Base-by-base conservation (phyloP, 2,329 filamentous ascomycete genomes). In the Niveomyces coronatus region DNA sequence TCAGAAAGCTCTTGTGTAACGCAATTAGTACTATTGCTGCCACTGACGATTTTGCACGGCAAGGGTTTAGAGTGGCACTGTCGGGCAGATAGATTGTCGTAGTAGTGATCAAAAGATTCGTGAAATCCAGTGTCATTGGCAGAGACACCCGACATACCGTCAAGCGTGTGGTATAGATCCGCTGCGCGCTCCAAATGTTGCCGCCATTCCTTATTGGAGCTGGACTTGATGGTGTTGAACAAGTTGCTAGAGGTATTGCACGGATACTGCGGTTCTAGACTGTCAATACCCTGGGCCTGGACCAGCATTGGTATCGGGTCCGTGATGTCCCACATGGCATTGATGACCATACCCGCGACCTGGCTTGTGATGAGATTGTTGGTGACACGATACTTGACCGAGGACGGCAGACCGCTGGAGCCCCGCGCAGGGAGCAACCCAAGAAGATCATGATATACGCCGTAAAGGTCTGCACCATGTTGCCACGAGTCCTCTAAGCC, bases 321-420 rank as follows among this genome's bases (percentile, higher is more conserved):
- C 1, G 58, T 53, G 0, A 58, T 56, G 0, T 60, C 61, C 59
- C 74, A 82, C 77, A 86, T 85, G 41, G 80, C 85, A 40, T 70
- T 64, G 39, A 86, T 68, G 6, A 89, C 56, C 74, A 85, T 85
- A 40, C 79, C 74, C 9, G 81, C 82, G 13, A 89, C 84, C 57
- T 91, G 82, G 49, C 75, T 82, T 3, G 85, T 91, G 51, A 93
- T 89, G 35, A 78, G 68, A 57, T 91, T 91, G 54, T 84, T 84
- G 0, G 85, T 88, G 9, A 89, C 83, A 37, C 84, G 71, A 57
- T 80, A 89, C 34, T 57, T 58, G 23, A 84, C 66, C 13, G 63
- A 64, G 8, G 49, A 45, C 4, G 49, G 45, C 62, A 64, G 67
- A 19, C 67, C 53, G 10, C 57, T 47, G 15, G 50, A 44, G 26